phyloP scores from a whole-genome alignment of 1,139 yeast species.

The Petasospora fabianii region DNA sequence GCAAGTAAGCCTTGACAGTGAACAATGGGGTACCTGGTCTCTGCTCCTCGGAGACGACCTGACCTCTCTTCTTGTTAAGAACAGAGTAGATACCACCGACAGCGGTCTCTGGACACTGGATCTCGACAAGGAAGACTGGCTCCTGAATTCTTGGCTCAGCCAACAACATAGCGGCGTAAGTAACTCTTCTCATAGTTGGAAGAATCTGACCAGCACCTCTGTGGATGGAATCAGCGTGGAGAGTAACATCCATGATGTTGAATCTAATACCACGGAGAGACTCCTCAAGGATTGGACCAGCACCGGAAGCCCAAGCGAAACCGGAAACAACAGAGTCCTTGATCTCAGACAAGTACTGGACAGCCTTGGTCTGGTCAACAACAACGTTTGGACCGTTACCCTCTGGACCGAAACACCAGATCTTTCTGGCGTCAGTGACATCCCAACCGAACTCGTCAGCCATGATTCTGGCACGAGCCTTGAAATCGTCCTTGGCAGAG shows the following conservation, averaged over 20 bases:
- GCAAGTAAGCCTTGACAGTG: conserved; percentile 98
- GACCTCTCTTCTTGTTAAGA: conserved; percentile 99
- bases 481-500: conserved; percentile 96
- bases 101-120: conserved; percentile 99
- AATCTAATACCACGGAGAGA: conserved; percentile 92
- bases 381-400: conserved; percentile 98
- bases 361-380: conserved; percentile 99
- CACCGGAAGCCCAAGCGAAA: conserved; percentile 99
- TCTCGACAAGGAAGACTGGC: conserved; percentile 98
- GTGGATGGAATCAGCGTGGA: conserved; percentile 99
- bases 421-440: conserved; percentile 99
- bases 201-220: conserved; percentile 99
- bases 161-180: conserved; percentile 96
- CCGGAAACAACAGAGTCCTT: conserved; percentile 99
- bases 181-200: conserved; percentile 99
- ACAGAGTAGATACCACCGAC: conserved; percentile 99
- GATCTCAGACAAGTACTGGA: conserved; percentile 97
- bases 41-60: conserved; percentile 97
- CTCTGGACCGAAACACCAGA: conserved; percentile 99
- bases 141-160: conserved; percentile 99
- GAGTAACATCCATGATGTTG: conserved; percentile 98
- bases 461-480: conserved; percentile 97
- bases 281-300: conserved; percentile 99
- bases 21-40: conserved; percentile 99
- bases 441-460: conserved; percentile 99